Base-by-base conservation (phyloP, 2,329 filamentous ascomycete species). In the Alternaria sp. region DNA sequence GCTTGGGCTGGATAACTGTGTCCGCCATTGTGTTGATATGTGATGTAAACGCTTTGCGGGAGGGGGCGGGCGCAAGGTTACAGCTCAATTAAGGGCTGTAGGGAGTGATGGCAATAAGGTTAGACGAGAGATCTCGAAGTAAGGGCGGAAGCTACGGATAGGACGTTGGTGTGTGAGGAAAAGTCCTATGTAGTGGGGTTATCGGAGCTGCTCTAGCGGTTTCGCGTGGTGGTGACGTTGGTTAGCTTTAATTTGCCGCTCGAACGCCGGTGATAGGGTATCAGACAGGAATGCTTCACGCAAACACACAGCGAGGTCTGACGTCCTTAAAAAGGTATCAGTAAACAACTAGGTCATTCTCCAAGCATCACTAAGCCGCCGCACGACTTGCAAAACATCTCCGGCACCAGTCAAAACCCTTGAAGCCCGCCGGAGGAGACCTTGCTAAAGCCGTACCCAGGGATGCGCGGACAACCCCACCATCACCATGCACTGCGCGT, bases 1-100 rank as follows among this genome's bases (percentile, higher is more conserved):
- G 67, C 59, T 83, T 80, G 52, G 79, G 80, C 62, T 80, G 77
- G 67, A 84, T 82, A 61, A 83, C 74, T 30, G 81, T 83, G 75
- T 82, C 78, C 64, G 82, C 79, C 81, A 84, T 84, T 46, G 59
- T 65, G 59, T 53, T 55, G 60, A 55, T 48, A 49, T 58, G 59
- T 55, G 57, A 54, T 44, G 54, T 69, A 69, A 62, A 65, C 61
- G 69, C 59, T 63, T 60, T 54, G 59, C 57, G 54, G 66, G 58
- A 62, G 61, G 57, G 57, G 57, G 63, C 59, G 62, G 61, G 67
- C 65, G 65, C 67, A 62, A 64, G 54, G 57, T 59, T 51, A 63
- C 59, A 62, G 54, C 63, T 65, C 70, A 72, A 71, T 72, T 69
- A 64, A 62, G 55, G 61, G 54, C 54, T 61, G 42, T 56, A 62